These are phyloP conservation scores for Elongisporangium undulatum DNA, from an alignment of 352 stramenopile species.

Conservation along the genomic window DNA sequence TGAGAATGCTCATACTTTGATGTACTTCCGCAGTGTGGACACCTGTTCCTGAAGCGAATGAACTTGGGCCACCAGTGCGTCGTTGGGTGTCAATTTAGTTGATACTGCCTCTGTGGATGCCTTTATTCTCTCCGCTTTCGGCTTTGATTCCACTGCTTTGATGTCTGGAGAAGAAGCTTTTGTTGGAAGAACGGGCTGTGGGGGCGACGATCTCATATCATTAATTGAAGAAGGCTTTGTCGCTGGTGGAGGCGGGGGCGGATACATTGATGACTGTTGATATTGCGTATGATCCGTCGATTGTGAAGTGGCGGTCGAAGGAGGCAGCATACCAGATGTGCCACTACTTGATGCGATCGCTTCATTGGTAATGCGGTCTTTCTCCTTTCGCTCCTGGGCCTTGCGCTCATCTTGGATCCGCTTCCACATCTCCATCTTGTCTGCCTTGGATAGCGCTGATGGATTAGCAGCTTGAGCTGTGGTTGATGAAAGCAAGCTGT, in stretches of 20 bases:
- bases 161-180: slow-evolving; percentile 3
- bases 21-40: slow-evolving; percentile 59
- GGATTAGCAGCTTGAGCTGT: slow-evolving; percentile 1
- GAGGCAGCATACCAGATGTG: slow-evolving; percentile 4
- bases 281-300: not conserved
- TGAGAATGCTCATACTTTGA: slow-evolving; percentile 32
- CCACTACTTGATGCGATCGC: slow-evolving; percentile 7
- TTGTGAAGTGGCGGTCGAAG: slow-evolving; percentile 2
- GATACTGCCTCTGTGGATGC: not conserved
- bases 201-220: not conserved
- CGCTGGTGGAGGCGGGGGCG: slow-evolving; percentile 8
- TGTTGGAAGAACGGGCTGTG: slow-evolving; percentile 7
- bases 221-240: slow-evolving; percentile 6
- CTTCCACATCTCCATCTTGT: slow-evolving; percentile 68
- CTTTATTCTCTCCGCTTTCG: slow-evolving; percentile 10
- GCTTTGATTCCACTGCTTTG: slow-evolving; percentile 7
- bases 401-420: slow-evolving; percentile 47
- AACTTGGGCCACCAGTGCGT: slow-evolving; percentile 13
- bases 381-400: slow-evolving; percentile 19
- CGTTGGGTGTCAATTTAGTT: not conserved
- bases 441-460: slow-evolving; percentile 31
- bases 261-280: too few species aligned
- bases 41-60: slow-evolving; percentile 43
- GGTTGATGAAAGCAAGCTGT: not conserved
- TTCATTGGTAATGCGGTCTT: slow-evolving; percentile 8